Evolutionary conservation across 2,329 filamentous ascomycete species (phyloP).

Genomic region (Colletotrichum sp.): DNA sequence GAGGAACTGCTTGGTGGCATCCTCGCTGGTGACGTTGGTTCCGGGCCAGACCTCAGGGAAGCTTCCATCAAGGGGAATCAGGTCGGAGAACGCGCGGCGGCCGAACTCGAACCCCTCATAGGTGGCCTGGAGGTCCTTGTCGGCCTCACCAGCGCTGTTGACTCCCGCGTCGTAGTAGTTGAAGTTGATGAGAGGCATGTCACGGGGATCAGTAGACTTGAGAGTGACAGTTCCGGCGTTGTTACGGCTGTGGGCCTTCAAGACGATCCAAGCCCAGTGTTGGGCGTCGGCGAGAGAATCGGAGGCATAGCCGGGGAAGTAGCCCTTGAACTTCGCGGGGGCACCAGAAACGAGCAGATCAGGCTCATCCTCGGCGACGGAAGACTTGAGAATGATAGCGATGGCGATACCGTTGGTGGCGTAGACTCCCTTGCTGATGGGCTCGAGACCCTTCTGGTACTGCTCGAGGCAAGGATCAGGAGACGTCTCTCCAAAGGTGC

Average conservation of each 20-base stretch:
- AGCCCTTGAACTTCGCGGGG: constrained; percentile 59
- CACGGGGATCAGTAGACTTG: constrained; percentile 63
- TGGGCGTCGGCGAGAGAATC: constrained; percentile 46
- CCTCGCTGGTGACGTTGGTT: not conserved
- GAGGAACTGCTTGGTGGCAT: constrained; percentile 3
- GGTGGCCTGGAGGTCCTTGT: constrained; percentile 29
- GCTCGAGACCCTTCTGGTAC: constrained; percentile 29
- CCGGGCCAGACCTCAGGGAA: not conserved
- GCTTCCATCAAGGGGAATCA: not conserved
- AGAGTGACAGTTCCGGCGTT: constrained; percentile 67
- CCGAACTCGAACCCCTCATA: constrained; percentile 42
- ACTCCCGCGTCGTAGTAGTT: constrained; percentile 57
- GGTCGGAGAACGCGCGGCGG: constrained; percentile 35
- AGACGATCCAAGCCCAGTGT: constrained; percentile 45
- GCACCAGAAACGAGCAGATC: constrained; percentile 62
- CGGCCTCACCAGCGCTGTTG: constrained; percentile 45
- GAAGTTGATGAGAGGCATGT: constrained; percentile 68
- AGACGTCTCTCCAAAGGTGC: constrained; percentile 33
- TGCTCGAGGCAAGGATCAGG: constrained; percentile 40
- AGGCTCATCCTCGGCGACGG: constrained; percentile 45
- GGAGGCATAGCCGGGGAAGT: constrained; percentile 59
- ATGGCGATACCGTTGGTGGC: constrained; percentile 58
- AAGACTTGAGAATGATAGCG: constrained; percentile 41
- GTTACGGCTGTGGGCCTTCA: constrained; percentile 62
- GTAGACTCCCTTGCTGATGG: constrained; percentile 34